Evolutionary conservation across 345 rosid genomes (phyloP).

Genomic region (Bruguiera gymnorhiza): DNA sequence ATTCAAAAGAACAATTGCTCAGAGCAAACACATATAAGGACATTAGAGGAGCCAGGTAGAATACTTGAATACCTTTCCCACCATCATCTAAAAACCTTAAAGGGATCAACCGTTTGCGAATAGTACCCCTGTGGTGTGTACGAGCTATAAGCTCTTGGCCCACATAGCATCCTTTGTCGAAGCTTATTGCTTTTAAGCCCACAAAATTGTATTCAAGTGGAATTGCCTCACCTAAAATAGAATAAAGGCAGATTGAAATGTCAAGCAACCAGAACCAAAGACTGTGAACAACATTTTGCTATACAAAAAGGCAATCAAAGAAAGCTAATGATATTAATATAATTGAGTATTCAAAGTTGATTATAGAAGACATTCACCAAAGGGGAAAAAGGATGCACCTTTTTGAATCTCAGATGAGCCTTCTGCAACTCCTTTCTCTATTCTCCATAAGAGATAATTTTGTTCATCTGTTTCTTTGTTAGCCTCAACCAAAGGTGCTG

Average conservation of each 20-base stretch:
- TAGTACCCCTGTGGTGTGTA: conserved; percentile 83
- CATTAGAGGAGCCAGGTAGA: not conserved
- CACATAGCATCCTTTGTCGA: conserved; percentile 92
- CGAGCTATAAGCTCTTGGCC: conserved; percentile 97
- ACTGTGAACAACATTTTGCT: not conserved
- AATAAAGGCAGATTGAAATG: not conserved
- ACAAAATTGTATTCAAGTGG: conserved; percentile 83
- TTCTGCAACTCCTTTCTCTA: conserved; percentile 85
- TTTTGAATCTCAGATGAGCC: conserved; percentile 84
- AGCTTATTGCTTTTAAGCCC: conserved; percentile 88
- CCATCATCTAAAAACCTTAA: conserved; percentile 48
- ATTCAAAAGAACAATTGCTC: not conserved
- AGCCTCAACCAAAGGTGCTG: conserved; percentile 83
- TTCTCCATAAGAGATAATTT: conserved; percentile 65
- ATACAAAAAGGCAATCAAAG: not conserved
- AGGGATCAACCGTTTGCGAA: conserved; percentile 81
- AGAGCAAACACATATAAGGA: not conserved
- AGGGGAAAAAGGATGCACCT: conserved; percentile 39
- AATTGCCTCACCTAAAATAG: conserved; percentile 69
- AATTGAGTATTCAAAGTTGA: not conserved
- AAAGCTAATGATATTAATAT: not conserved
- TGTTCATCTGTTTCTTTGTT: conserved; percentile 75
- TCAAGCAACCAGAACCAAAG: not conserved
- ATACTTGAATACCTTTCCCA: conserved; percentile 49
- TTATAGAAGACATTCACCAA: conserved; percentile 1